A percentile compares a stretch with the other conserved stretches of the same genome.
Evolutionary conservation across 176 grass and related monocot genomes (phyloP).

Genomic region (Oryza officinalis): DNA sequence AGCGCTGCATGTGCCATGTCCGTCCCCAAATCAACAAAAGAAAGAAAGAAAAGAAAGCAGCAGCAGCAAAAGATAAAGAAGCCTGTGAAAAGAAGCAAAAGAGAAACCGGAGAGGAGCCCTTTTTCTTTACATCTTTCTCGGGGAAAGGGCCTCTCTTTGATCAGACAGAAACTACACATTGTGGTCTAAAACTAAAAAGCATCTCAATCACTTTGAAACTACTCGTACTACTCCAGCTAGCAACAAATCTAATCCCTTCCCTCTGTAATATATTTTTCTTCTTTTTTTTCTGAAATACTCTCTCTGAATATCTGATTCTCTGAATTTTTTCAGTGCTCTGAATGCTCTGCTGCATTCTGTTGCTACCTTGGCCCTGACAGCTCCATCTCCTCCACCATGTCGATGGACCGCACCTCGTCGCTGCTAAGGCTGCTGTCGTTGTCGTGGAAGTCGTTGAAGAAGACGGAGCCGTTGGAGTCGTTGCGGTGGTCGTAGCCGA

Average conservation of each 20-base stretch:
- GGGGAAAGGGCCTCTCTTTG: constrained; percentile 29
- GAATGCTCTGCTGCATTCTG: neutral
- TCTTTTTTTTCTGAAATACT: neutral
- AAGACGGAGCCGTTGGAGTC: constrained; percentile 51
- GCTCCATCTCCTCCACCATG: constrained; percentile 79
- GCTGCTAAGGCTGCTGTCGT: constrained; percentile 56
- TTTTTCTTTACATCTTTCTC: constrained; percentile 58
- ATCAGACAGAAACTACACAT: constrained; percentile 48
- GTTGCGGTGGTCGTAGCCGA: constrained; percentile 37
- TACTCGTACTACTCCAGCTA: neutral
- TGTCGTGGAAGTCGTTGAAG: constrained; percentile 60
- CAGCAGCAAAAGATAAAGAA: constrained; percentile 35
- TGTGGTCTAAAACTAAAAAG: constrained; percentile 38
- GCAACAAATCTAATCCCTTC: constrained; percentile 32
- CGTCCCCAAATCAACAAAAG: constrained; percentile 34
- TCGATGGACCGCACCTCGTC: constrained; percentile 53
- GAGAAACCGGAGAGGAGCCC: constrained; percentile 25
- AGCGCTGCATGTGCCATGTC: constrained; percentile 38
- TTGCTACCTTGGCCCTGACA: constrained; percentile 70
- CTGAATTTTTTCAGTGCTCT: neutral
- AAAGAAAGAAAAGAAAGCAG: neutral
- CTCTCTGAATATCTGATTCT: neutral
- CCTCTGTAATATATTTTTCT: neutral
- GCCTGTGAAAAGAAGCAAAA: constrained; percentile 43
- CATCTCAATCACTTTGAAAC: constrained; percentile 35